Evolutionary conservation across 345 rosid genomes (phyloP).

Genomic region (Lenwebbia sp.): DNA sequence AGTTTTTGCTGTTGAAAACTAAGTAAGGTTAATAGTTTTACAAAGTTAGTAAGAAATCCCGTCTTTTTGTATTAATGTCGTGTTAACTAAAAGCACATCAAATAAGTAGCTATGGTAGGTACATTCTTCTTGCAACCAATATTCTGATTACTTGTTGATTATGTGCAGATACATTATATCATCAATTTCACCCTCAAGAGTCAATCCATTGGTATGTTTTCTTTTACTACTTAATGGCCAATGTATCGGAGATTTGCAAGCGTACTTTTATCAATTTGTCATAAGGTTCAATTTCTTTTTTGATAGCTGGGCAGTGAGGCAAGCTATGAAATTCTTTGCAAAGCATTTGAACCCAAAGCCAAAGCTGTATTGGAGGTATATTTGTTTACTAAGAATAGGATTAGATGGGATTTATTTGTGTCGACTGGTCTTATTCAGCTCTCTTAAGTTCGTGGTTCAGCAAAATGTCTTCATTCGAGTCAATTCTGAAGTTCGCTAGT

Average conservation of each 20-base stretch:
- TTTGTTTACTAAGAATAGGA: not conserved
- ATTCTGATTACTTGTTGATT: not conserved
- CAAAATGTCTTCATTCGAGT: not conserved
- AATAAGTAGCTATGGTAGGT: not conserved
- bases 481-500: not conserved
- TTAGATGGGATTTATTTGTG: not conserved
- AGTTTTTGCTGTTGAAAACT: not conserved
- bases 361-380: conserved; percentile 56
- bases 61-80: not conserved
- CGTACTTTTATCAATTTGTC: not conserved
- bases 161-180: conserved; percentile 61
- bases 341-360: conserved; percentile 60
- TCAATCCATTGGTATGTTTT: conserved; percentile 46
- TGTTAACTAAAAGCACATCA: not conserved
- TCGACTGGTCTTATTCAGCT: not conserved
- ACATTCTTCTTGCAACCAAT: not conserved
- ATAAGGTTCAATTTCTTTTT: not conserved
- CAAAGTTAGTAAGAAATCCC: not conserved
- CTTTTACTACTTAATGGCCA: not conserved
- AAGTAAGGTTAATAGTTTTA: not conserved
- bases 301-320: conserved; percentile 36
- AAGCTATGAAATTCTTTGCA: conserved; percentile 89
- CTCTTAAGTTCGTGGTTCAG: not conserved
- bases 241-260: not conserved
- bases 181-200: conserved; percentile 74